phyloP scores from a whole-genome alignment of 139 green algal species.

The Chlamydomonas schloesseri region DNA sequence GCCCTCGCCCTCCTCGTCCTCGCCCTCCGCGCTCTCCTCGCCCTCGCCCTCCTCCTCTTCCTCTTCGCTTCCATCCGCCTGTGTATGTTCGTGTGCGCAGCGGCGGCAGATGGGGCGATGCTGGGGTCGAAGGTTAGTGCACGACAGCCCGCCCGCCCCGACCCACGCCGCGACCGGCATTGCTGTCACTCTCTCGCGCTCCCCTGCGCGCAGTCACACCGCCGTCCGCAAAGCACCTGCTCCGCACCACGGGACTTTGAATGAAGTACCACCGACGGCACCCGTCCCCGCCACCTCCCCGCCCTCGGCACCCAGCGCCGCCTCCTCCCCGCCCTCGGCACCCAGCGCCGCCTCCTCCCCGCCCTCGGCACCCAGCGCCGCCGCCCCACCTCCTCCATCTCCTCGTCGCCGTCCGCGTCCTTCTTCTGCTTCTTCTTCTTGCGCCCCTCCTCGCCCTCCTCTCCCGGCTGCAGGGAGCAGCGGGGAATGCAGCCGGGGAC shows the following conservation, averaged over 20 bases:
- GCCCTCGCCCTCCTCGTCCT: slow-evolving; percentile 8
- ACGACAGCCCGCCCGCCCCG: too few relatives aligned
- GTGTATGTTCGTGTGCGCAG: too few relatives aligned
- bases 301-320: too few relatives aligned
- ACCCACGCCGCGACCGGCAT: not conserved
- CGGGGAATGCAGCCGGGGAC: not conserved
- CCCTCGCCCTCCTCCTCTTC: not conserved
- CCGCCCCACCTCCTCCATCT: slow-evolving; percentile 36
- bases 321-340: too few relatives aligned
- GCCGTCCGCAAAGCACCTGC: not conserved
- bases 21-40: slow-evolving; percentile 13
- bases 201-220: not conserved
- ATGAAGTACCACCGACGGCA: too few relatives aligned
- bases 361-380: too few relatives aligned
- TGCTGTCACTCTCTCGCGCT: not conserved
- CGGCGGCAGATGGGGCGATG: too few relatives aligned
- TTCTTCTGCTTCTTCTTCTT: not conserved
- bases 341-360: too few relatives aligned
- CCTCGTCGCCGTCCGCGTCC: not conserved
- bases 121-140: too few relatives aligned
- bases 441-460: slow-evolving; percentile 16
- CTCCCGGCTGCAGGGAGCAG: not conserved
- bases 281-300: too few relatives aligned
- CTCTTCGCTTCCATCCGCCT: not conserved
- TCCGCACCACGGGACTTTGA: too few relatives aligned